These are phyloP conservation scores for Alternaria sp. DNA, from an alignment of 2,329 filamentous ascomycete species.

Conservation along the genomic window DNA sequence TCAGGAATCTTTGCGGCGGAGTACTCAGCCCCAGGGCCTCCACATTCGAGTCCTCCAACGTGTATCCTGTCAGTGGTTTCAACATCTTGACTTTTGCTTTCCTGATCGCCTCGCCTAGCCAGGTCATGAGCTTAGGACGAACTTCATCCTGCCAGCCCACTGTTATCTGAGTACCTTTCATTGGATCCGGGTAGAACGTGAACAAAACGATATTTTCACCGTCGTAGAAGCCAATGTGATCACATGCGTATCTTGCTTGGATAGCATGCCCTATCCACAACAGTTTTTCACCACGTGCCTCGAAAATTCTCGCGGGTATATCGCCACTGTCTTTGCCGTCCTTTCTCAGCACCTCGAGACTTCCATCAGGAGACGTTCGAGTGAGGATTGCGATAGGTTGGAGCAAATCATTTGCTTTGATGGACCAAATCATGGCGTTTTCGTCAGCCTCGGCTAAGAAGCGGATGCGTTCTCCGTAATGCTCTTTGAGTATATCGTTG, in stretches of 20 bases:
- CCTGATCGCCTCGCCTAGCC: not conserved
- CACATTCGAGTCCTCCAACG: not conserved
- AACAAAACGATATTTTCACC: not conserved
- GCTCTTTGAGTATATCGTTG: not conserved
- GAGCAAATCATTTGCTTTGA: not conserved
- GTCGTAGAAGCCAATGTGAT: constrained; percentile 1
- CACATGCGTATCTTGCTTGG: not conserved
- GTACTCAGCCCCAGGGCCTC: not conserved
- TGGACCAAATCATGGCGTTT: not conserved
- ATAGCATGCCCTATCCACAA: not conserved
- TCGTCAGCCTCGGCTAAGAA: not conserved
- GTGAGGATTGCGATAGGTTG: not conserved
- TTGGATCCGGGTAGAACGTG: no score
- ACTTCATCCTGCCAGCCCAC: not conserved
- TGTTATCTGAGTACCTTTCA: not conserved
- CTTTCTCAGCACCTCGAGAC: not conserved
- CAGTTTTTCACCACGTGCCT: not conserved
- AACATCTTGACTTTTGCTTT: not conserved
- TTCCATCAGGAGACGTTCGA: not conserved
- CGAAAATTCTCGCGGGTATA: not conserved
- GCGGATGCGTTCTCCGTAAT: not conserved
- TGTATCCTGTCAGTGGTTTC: not conserved
- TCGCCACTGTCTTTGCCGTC: not conserved
- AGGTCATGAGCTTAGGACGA: not conserved
- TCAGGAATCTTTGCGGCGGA: not conserved